Percentiles rank a stretch among this genome's conserved stretches.
Conservation (phyloP, 75 land plant genomes). For the Pseudotsuga menziesii region DNA sequence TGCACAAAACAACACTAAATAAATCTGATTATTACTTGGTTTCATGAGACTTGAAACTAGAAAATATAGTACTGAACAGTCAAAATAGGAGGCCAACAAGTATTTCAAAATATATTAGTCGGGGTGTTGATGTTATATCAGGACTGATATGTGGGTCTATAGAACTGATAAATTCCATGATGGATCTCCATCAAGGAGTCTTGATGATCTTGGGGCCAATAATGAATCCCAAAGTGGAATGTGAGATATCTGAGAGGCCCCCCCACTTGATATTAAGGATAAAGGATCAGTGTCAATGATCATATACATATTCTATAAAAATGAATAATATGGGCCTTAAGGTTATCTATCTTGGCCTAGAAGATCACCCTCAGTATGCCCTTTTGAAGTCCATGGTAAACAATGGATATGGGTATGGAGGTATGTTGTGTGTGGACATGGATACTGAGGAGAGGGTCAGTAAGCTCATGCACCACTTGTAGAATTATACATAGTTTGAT, state of each 20-base stretch:
- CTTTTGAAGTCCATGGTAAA: too few relatives aligned
- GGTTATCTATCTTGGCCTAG: slow-evolving; percentile 89
- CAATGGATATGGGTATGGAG: too few relatives aligned
- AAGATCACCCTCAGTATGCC: slow-evolving; percentile 5
- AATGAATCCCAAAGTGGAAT: slow-evolving; percentile 67
- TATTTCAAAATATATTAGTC: slow-evolving; percentile 38
- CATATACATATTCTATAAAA: slow-evolving; percentile 45
- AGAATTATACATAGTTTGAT: too few relatives aligned
- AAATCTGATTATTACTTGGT: too few relatives aligned
- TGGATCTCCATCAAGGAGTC: slow-evolving; percentile 11
- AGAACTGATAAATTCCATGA: background rate
- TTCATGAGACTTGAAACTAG: too few relatives aligned
- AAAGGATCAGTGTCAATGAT: slow-evolving; percentile 80
- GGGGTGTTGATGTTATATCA: background rate
- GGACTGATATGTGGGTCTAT: slow-evolving; percentile 60
- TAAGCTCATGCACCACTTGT: too few relatives aligned
- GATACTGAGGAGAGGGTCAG: too few relatives aligned
- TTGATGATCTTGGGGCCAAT: slow-evolving; percentile 92
- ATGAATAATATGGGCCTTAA: slow-evolving; percentile 72
- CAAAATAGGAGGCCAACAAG: too few relatives aligned
- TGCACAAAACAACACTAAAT: too few relatives aligned
- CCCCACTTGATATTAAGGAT: slow-evolving; percentile 79
- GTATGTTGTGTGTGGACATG: too few relatives aligned
- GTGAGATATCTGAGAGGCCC: slow-evolving; percentile 71
- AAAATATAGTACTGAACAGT: too few relatives aligned